Evolutionary conservation across 2,329 filamentous ascomycete species (phyloP), one percentile per base, ranked within the genome.

Genomic region (Ophiostoma ulmi): DNA sequence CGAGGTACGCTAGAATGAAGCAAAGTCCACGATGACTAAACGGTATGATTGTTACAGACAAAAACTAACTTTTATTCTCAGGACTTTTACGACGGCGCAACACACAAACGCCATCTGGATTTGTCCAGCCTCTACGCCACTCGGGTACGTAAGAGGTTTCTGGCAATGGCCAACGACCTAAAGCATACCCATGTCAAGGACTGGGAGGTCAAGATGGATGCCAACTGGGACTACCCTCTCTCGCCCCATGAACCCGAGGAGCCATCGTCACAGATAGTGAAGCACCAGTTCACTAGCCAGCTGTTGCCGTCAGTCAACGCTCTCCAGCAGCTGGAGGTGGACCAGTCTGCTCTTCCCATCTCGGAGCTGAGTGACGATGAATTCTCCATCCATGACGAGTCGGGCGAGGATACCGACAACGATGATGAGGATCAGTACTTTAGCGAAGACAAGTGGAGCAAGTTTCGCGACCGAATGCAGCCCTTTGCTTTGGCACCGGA

Each of bases 161-260:
- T 31, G 3, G 17, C 31, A 5, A 36, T 64, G 6, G 31, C 31
- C 31, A 64, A 64, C 7, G 61, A 64, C 3, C 31, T 7, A 4
- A 20, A 36, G 13, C 31, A 36, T 17, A 26, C 31, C 17, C 20
- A 31, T 11, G 3, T 64, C 31, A 38, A 8, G 14, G 31, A 36
- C 26, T 64, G 61, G 61, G 31, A 64, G 35, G 35, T 38, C 17
- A 36, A 64, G 61, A 35, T 64, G 31, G 31, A 64, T 36, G 14
- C 31, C 8, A 36, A n/a, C 35, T 64, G 61, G 61, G 61, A 64
- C 61, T 64, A 64, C 61, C 61, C 61, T 20, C 61, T 64, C 7
- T 31, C 61, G 10, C 26, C 61, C 5, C 61, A 38, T 64, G 31
- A 64, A 7, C 61, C 61, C 35, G 61, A 39, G 7, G 61, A 64